Evolutionary conservation across 257 asterid genomes (phyloP), one percentile per base, ranked within the genome.

Genomic region (Ilex asprella): DNA sequence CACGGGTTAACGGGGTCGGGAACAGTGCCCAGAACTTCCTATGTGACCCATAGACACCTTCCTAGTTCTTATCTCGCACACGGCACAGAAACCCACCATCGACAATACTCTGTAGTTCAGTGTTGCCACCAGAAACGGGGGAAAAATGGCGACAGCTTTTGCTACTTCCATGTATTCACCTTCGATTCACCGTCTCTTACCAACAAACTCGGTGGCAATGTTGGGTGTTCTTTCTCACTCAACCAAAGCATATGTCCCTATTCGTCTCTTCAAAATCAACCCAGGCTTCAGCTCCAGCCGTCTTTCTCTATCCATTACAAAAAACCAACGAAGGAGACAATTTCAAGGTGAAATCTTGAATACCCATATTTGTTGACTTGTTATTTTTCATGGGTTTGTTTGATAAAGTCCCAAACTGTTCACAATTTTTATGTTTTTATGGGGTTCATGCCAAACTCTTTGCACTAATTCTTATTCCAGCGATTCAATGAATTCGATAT

Each of bases 301-400:
- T 60, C 47, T 75, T 62, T 72, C 89, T 61, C 30, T 84, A 31
- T 71, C 86, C 2, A 55, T 67, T 74, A 55, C 75, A 61, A 65
- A 75, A 41, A 82, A 73, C 61, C 68, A 21, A 53, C 77, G 77
- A 62, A 65, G 73, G 43, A 77, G 52, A 65, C 51, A 12, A 21
- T 76, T 86, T 35, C 68, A 66, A 60, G 94, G 97, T 83, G 41
- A 60, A 61, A 41, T 50, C n/a, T 30, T 62, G 8, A 35, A 41
- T 67, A 55, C 44, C 31, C 62, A 67, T 10, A 11, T 10, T 13
- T 41, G 14, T 13, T 63, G 14, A 10, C 3, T 30, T 39, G 27
- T 27, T 3, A 2, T 43, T 30, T 9, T 32, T 12, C 7, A 16
- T 62, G 5, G 15, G 30, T 21, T 14, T 5, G 57, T 67, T 41